Evolutionary conservation across 148 eudicot species (phyloP).

Genomic region (Beta vulgaris): DNA sequence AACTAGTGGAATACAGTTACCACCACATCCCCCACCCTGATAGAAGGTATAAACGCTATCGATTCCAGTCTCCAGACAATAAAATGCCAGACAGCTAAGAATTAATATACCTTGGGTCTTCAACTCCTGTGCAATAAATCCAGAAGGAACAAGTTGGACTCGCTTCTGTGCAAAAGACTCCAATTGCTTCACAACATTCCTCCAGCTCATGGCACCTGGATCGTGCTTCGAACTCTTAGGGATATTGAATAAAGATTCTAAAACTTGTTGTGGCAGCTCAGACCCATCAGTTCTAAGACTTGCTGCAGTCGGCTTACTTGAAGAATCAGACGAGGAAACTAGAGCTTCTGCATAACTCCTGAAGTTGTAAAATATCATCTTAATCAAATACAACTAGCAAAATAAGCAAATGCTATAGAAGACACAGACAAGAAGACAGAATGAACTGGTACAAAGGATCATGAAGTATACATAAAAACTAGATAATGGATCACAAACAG

Average conservation of each 20-base stretch:
- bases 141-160: conserved; percentile 38
- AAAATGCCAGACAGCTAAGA: conserved; percentile 1
- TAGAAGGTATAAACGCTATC: neutral
- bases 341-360: conserved; percentile 66
- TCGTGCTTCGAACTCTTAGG: conserved; percentile 64
- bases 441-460: neutral
- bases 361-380: conserved; percentile 20
- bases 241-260: conserved; percentile 74
- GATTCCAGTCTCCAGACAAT: neutral
- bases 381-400: conserved; percentile 7
- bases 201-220: conserved; percentile 84
- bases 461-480: neutral
- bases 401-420: neutral
- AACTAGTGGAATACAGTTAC: neutral
- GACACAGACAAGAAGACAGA: neutral
- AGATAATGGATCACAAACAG: no score
- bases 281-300: conserved; percentile 31
- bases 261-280: conserved; percentile 64
- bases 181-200: conserved; percentile 73
- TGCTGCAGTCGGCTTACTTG: conserved; percentile 27
- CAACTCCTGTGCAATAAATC: conserved; percentile 35
- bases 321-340: conserved; percentile 44
- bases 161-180: conserved; percentile 68
- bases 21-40: neutral
- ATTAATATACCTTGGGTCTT: conserved; percentile 45